phyloP scores from a whole-genome alignment of 2,329 filamentous ascomycete species.

The Fusarium cicatricum region DNA sequence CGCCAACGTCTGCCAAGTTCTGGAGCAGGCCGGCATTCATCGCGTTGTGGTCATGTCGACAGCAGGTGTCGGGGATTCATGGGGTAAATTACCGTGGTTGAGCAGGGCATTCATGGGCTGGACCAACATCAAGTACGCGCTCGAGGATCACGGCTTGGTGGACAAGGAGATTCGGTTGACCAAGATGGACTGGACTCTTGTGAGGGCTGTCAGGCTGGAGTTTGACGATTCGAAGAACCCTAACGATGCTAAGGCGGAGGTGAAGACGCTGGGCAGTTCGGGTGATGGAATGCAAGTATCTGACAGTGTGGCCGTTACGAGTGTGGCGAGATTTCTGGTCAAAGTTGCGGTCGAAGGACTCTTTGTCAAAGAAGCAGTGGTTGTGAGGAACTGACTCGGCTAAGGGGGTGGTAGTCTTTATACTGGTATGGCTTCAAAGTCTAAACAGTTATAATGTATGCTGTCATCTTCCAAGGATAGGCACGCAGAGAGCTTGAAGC shows the following conservation, averaged over 20 bases:
- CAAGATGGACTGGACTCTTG: slow-evolving; percentile 49
- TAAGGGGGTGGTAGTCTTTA: no score
- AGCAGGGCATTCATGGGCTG: slow-evolving; percentile 48
- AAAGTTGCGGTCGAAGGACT: slow-evolving; percentile 43
- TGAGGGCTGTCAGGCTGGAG: slow-evolving; percentile 44
- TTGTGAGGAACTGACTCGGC: slow-evolving; percentile 22
- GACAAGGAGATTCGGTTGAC: slow-evolving; percentile 48
- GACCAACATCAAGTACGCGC: slow-evolving; percentile 52
- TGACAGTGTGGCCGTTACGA: slow-evolving; percentile 42
- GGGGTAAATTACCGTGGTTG: slow-evolving; percentile 46
- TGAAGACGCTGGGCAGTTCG: slow-evolving; percentile 42
- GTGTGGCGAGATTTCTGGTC: slow-evolving; percentile 46
- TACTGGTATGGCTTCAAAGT: no score
- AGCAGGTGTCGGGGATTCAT: slow-evolving; percentile 50
- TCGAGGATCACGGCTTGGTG: slow-evolving; percentile 49
- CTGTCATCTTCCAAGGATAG: no score
- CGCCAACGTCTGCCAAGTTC: slow-evolving; percentile 46
- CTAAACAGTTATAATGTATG: no score
- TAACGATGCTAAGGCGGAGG: slow-evolving; percentile 4
- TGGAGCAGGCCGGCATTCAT: slow-evolving; percentile 43
- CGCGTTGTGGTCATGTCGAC: slow-evolving; percentile 52
- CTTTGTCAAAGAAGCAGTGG: slow-evolving; percentile 31
- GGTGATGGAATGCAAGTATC: slow-evolving; percentile 45
- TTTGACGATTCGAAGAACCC: slow-evolving; percentile 40
- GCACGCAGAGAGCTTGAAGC: no score